These are phyloP conservation scores for Wickerhamomyces tratensis DNA, from an alignment of 805 yeast genomes.

Conservation along the genomic window DNA sequence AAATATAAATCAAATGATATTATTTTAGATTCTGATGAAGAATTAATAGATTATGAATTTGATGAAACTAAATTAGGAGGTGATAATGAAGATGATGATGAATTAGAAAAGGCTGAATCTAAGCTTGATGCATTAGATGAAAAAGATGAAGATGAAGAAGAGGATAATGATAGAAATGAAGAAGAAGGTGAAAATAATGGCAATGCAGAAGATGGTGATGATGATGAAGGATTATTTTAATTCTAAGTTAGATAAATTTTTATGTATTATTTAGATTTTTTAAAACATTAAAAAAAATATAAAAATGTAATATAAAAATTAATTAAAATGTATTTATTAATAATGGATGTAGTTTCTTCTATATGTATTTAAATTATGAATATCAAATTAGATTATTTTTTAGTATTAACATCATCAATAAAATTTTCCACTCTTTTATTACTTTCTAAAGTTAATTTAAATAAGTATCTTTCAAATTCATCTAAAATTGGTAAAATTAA, in stretches of 20 bases:
- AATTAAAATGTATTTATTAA: background rate
- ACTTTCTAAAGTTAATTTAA: conserved; percentile 42
- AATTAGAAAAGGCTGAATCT: conserved; percentile 8
- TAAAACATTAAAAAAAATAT: conserved; percentile 2
- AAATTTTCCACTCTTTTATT: conserved; percentile 27
- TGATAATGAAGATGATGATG: conserved; percentile 10
- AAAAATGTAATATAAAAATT: background rate
- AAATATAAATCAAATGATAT: conserved; percentile 26
- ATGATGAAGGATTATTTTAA: conserved; percentile 3
- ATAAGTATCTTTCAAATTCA: conserved; percentile 61
- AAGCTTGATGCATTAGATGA: conserved; percentile 16
- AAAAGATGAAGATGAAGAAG: conserved; percentile 7
- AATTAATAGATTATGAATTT: conserved; percentile 13
- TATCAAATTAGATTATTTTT: background rate
- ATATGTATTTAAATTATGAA: background rate
- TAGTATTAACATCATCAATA: background rate
- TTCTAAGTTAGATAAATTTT: too few relatives aligned
- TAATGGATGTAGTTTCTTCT: background rate
- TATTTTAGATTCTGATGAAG: conserved; percentile 36
- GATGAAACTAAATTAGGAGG: conserved; percentile 7
- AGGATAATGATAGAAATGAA: conserved; percentile 10
- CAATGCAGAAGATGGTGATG: conserved; percentile 11
- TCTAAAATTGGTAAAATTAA: conserved; percentile 61
- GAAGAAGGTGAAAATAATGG: conserved; percentile 6
- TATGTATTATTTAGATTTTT: too few relatives aligned